phyloP scores from a whole-genome alignment of 2,329 filamentous ascomycete species.

The Triangularia verruculosa region DNA sequence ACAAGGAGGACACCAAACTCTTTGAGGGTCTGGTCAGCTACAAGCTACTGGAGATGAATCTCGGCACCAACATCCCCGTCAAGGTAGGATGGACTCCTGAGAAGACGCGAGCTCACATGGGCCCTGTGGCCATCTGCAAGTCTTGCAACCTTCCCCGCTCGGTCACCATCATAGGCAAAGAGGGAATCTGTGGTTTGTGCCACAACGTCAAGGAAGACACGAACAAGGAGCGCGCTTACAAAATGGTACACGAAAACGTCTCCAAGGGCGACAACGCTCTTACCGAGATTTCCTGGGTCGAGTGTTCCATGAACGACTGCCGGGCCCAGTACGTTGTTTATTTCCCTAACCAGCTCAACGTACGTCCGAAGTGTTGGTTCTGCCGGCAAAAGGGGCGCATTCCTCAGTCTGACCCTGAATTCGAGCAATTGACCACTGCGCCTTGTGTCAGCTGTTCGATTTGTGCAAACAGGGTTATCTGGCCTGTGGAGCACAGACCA shows the following conservation, averaged over 20 bases:
- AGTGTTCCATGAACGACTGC: slow-evolving; percentile 43
- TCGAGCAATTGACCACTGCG: slow-evolving; percentile 25
- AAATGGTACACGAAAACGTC: slow-evolving; percentile 31
- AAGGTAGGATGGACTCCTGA: slow-evolving; percentile 45
- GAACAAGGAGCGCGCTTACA: slow-evolving; percentile 25
- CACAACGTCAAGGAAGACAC: slow-evolving; percentile 22
- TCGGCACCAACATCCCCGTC: slow-evolving; percentile 43
- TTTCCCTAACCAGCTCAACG: slow-evolving; percentile 38
- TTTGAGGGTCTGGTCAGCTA: slow-evolving; percentile 46
- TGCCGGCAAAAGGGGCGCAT: slow-evolving; percentile 36
- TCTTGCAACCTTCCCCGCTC: slow-evolving; percentile 45
- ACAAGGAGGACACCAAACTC: slow-evolving; percentile 37
- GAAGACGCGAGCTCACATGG: slow-evolving; percentile 43
- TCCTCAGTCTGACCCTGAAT: slow-evolving; percentile 10
- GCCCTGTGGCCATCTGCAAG: slow-evolving; percentile 41
- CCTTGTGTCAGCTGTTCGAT: slow-evolving; percentile 44
- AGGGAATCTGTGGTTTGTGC: slow-evolving; percentile 43
- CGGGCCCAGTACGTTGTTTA: slow-evolving; percentile 52
- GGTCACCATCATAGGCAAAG: slow-evolving; percentile 45
- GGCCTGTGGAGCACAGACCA: slow-evolving; percentile 44
- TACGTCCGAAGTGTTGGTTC: slow-evolving; percentile 48
- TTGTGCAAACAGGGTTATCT: slow-evolving; percentile 47
- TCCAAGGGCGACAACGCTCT: slow-evolving; percentile 31
- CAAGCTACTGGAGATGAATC: slow-evolving; percentile 45
- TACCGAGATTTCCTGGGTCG: slow-evolving; percentile 44